These are phyloP conservation scores for Meredithiella fracta DNA, from an alignment of 2,329 filamentous ascomycete species.

Conservation along the genomic window DNA sequence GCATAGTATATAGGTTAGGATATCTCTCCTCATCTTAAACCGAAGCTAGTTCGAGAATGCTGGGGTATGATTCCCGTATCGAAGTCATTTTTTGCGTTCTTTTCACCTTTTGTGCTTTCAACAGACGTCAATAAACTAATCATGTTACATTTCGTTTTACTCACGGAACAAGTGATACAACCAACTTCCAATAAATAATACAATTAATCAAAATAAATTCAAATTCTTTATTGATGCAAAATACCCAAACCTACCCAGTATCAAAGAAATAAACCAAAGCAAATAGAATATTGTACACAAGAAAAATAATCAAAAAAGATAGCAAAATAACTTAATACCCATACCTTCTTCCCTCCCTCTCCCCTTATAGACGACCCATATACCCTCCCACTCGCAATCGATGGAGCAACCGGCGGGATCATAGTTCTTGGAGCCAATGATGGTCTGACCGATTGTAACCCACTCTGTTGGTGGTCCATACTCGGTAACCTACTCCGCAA, in stretches of 20 bases:
- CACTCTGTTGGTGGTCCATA: no score
- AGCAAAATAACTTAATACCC: background rate
- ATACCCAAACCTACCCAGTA: background rate
- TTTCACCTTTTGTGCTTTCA: background rate
- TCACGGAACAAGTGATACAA: background rate
- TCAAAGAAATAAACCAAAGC: background rate
- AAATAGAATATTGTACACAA: constrained; percentile 1
- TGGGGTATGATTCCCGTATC: constrained; percentile 17
- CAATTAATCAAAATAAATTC: constrained; percentile 3
- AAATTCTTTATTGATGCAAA: background rate
- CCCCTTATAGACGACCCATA: no score
- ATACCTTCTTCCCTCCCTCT: background rate
- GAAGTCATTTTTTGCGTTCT: constrained; percentile 6
- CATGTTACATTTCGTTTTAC: background rate
- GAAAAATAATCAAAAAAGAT: background rate
- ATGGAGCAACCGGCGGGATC: no score
- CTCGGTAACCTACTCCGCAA: no score
- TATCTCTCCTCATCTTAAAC: background rate
- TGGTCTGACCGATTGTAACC: no score
- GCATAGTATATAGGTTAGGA: background rate
- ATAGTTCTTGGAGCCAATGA: no score
- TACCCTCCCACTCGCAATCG: no score
- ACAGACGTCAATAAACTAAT: no score
- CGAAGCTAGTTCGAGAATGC: constrained; percentile 12
- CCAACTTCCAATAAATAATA: constrained; percentile 1